Base-by-base conservation (phyloP, 352 stramenopile species). In the Detonula confervacea region DNA sequence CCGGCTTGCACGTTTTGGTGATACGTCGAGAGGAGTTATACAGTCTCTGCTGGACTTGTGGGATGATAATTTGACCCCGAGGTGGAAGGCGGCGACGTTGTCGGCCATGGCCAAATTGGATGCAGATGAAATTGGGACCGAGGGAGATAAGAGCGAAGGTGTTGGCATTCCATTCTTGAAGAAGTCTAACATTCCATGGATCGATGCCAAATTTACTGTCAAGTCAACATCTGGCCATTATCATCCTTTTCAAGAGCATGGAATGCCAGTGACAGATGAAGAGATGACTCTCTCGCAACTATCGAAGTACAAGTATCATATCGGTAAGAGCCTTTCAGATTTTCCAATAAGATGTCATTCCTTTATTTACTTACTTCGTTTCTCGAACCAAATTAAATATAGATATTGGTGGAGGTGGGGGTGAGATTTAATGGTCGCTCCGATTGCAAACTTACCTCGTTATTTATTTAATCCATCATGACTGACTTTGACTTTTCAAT, bases 121-220 rank as follows among this genome's bases (percentile, higher is more conserved):
- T 16, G 71, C 16, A 4, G 2, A 18, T 18, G 33, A 64, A 60
- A 63, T 46, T 27, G 60, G 39, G 42, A 22, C 0, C 55, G 18
- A 64, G n/a, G n/a, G n/a, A n/a, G n/a, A 27, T 12, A 24, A 7
- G 12, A 67, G 5, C 30, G 22, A 24, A 35, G 46, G n/a, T n/a
- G n/a, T n/a, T n/a, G n/a, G n/a, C n/a, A n/a, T n/a, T n/a, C n/a
- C n/a, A n/a, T n/a, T n/a, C n/a, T n/a, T n/a, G n/a, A n/a, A n/a
- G n/a, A n/a, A n/a, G n/a, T n/a, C n/a, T 29, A 1, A 56, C 14
- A n/a, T 61, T 16, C 44, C 57, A 46, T 77, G 69, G 69, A 77
- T 77, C 30, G 51, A 70, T 66, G 57, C 69, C 14, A 71, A 60
- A 62, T 77, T 77, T 42, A 66, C 46, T 12, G 8, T 77, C 29